These are phyloP conservation scores for Trypanosoma conorhini DNA, from an alignment of 208 protist genomes.

Conservation along the genomic window DNA sequence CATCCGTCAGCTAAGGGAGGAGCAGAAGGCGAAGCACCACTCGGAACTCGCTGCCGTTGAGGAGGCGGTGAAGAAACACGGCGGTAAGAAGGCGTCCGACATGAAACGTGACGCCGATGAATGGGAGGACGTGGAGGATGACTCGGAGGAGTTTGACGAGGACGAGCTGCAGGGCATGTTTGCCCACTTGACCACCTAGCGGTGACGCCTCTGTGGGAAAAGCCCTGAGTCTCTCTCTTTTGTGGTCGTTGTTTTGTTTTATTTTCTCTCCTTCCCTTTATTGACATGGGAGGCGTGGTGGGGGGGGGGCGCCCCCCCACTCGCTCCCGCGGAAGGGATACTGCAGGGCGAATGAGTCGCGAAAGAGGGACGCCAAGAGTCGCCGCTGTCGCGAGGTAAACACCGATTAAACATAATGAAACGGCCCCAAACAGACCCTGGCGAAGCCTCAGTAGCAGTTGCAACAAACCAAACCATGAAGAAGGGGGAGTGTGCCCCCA, in stretches of 20 bases:
- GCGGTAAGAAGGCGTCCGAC: constrained; percentile 29
- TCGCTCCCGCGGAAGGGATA: no score
- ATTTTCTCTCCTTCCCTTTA: no score
- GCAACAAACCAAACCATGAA: not conserved
- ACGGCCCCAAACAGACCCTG: not conserved
- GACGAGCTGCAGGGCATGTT: constrained; percentile 85
- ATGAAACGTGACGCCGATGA: constrained; percentile 50
- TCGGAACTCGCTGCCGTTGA: constrained; percentile 65
- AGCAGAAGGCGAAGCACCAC: constrained; percentile 79
- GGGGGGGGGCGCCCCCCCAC: no score
- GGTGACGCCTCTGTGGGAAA: not conserved
- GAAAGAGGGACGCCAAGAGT: not conserved
- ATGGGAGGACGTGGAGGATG: constrained; percentile 41
- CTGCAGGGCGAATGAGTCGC: no score
- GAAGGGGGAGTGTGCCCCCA: no score
- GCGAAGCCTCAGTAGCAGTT: not conserved
- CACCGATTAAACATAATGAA: not conserved
- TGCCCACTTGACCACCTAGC: constrained; percentile 74
- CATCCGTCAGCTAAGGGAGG: constrained; percentile 78
- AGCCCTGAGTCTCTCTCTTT: constrained; percentile 3
- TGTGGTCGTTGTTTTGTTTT: not conserved
- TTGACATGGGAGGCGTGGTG: no score
- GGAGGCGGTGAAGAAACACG: constrained; percentile 50
- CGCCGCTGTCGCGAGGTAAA: not conserved
- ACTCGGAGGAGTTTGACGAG: constrained; percentile 32